phyloP scores from a whole-genome alignment of 2,329 filamentous ascomycete species.

The Thelonectria rubi region DNA sequence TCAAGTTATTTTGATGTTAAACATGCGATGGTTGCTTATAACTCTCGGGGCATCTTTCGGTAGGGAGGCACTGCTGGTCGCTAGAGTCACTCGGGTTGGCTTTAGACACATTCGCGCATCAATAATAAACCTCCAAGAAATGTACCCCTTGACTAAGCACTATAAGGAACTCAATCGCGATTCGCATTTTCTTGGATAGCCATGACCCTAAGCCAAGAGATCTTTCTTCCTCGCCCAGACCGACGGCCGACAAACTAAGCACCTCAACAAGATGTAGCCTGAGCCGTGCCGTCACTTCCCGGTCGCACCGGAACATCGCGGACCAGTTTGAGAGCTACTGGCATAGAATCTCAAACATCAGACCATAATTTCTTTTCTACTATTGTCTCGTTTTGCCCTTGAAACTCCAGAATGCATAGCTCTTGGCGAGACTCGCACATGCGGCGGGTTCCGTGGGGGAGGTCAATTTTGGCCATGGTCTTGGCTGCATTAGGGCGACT shows the following conservation, averaged over 20 bases:
- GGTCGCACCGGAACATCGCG: constrained; percentile 10
- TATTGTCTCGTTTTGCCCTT: no score
- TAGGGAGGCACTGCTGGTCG: no score
- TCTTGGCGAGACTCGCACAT: not conserved
- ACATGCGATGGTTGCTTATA: no score
- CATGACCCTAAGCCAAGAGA: not conserved
- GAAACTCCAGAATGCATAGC: no score
- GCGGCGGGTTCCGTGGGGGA: constrained; percentile 1
- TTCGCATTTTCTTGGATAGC: no score
- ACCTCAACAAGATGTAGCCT: not conserved
- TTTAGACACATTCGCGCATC: no score
- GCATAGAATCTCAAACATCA: constrained; percentile 7
- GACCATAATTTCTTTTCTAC: constrained; percentile 11
- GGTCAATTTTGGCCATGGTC: constrained; percentile 8
- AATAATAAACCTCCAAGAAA: no score
- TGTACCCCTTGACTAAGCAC: no score
- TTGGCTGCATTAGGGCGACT: constrained; percentile 17
- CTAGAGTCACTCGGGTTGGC: no score
- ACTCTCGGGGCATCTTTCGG: no score
- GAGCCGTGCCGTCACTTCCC: not conserved
- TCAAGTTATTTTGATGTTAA: no score
- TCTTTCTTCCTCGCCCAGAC: not conserved
- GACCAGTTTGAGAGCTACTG: not conserved
- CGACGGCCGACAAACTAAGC: not conserved
- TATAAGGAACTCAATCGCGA: no score